Base-by-base conservation (phyloP, 2,329 filamentous ascomycete genomes). In the Canariomyces notabilis region DNA sequence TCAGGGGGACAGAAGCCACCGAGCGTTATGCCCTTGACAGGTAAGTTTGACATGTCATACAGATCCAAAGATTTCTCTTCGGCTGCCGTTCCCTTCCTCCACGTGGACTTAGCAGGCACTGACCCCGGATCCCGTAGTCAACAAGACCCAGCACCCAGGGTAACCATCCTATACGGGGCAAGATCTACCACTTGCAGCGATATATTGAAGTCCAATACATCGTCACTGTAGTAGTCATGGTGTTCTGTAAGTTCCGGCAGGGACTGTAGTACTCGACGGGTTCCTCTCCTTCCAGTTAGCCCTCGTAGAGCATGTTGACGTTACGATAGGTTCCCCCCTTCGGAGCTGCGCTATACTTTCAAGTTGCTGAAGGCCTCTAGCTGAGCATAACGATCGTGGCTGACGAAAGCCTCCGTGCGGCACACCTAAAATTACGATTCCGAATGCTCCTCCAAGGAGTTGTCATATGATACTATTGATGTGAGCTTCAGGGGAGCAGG, bases 341-440 rank as follows among this genome's bases (percentile, higher is more conserved):
- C 26, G 12, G 16, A 16, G n/a, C 7, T 5, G 20, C 2, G 31
- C 29, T 16, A 34, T 31, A 41, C n/a, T n/a, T n/a, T n/a, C n/a
- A n/a, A n/a, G n/a, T n/a, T n/a, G n/a, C n/a, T n/a, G n/a, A n/a
- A n/a, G n/a, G 19, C 36, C 34, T 35, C 12, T 22, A 16, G 16
- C 12, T 40, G n/a, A n/a, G n/a, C n/a, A n/a, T n/a, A n/a, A n/a
- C n/a, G n/a, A n/a, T n/a, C n/a, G n/a, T n/a, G n/a, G n/a, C n/a
- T n/a, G n/a, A 38, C 16, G 9, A 26, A 15, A 31, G 7, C 18
- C 20, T 15, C 42, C 33, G 20, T 40, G 42, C 47, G 47, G 47
- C 47, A 35, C 18, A 38, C 42, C 36, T 45, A 49, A 49, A 34
- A 45, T 49, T 45, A 42, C 47, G 39, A 38, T 26, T 16, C 34